Percentiles rank a stretch among this genome's conserved stretches.
Evolutionary conservation across 2,329 filamentous ascomycete genomes (phyloP).

Genomic region (Penicillium frequentans): DNA sequence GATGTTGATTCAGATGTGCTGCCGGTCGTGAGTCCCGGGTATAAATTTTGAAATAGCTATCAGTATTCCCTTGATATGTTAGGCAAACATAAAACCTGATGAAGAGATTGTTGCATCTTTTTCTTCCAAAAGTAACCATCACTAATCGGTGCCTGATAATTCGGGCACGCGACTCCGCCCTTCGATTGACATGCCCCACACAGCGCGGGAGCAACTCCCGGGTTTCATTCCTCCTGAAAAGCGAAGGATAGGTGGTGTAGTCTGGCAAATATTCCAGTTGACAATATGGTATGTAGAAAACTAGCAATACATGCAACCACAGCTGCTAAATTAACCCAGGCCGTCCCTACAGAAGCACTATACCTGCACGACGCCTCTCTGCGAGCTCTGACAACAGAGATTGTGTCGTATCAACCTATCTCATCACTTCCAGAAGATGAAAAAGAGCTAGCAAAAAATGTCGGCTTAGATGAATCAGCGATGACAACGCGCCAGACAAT

Average conservation of each 20-base stretch:
- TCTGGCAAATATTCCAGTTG: background rate
- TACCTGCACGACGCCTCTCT: slow-evolving; percentile 28
- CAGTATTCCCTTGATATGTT: too few relatives aligned
- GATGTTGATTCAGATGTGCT: too few relatives aligned
- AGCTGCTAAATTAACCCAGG: background rate
- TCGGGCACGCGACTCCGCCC: background rate
- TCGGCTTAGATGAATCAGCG: slow-evolving; percentile 16
- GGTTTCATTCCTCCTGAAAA: background rate
- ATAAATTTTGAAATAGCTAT: too few relatives aligned
- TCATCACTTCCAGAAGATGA: slow-evolving; percentile 21
- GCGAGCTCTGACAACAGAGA: slow-evolving; percentile 18
- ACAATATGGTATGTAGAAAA: slow-evolving; percentile 6
- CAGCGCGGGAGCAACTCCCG: background rate
- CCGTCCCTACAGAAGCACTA: slow-evolving; percentile 21
- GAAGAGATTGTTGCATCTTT: too few relatives aligned
- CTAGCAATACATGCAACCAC: too few relatives aligned
- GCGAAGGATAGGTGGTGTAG: background rate
- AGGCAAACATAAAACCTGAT: too few relatives aligned
- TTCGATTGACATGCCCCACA: slow-evolving; percentile 7
- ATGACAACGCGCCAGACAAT: slow-evolving; percentile 27
- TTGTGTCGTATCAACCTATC: slow-evolving; percentile 21
- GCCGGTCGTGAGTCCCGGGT: too few relatives aligned
- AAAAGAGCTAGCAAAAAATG: slow-evolving; percentile 20
- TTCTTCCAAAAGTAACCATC: too few relatives aligned
- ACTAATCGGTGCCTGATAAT: background rate